Evolutionary conservation across 331 rosid genomes (phyloP).

Genomic region (Acacia pycnantha): DNA sequence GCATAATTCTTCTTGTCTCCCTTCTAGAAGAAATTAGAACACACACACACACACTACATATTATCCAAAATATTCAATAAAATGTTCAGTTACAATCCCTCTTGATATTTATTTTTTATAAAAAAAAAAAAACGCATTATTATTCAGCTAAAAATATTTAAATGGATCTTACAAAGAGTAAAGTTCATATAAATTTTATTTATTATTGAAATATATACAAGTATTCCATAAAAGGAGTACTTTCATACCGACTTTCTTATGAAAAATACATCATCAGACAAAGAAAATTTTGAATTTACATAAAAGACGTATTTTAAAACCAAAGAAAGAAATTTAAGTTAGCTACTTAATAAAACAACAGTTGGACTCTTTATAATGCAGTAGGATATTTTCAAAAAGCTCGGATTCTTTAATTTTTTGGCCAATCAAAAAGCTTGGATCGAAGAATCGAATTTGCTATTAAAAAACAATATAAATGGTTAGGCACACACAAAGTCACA

Average conservation of each 20-base stretch:
- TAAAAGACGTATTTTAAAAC: neutral
- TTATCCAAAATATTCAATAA: neutral
- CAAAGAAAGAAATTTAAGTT: neutral
- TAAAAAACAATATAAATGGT: neutral
- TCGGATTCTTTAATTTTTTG: neutral
- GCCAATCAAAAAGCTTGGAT: neutral
- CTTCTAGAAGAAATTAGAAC: neutral
- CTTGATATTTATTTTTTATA: neutral
- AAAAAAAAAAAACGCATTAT: neutral
- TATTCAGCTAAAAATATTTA: neutral
- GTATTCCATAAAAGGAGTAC: no score
- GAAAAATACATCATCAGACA: neutral
- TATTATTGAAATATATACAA: neutral
- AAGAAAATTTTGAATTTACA: neutral
- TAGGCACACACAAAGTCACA: neutral
- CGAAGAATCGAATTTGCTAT: neutral
- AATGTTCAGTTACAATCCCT: neutral
- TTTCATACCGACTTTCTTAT: neutral
- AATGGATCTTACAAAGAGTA: neutral
- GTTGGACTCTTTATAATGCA: neutral
- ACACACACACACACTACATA: no score
- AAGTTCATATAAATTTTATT: neutral
- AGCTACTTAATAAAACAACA: neutral
- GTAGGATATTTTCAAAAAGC: neutral
- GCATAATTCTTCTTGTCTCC: neutral